Evolutionary conservation across 2,329 filamentous ascomycete species (phyloP).

Genomic region (Diaporthe humulicola): DNA sequence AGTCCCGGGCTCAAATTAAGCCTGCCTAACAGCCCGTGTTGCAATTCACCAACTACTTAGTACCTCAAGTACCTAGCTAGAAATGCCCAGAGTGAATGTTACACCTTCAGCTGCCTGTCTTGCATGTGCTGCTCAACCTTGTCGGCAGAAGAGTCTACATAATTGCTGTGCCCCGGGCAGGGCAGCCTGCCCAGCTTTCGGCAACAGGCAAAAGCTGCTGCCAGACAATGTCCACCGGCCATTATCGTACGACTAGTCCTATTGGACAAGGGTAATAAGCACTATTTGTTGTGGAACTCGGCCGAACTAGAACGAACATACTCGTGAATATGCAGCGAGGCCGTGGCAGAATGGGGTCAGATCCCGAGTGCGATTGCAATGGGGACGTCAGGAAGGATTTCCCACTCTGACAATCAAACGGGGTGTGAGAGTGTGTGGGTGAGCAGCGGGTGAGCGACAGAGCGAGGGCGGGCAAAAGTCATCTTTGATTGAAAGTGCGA

Average conservation of each 20-base stretch:
- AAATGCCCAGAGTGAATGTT: conserved; percentile 32
- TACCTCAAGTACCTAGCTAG: conserved; percentile 25
- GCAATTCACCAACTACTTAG: background rate
- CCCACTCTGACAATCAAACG: conserved; percentile 2
- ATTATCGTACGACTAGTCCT: background rate
- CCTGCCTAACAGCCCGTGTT: conserved; percentile 2
- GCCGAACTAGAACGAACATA: background rate
- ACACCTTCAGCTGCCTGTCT: conserved; percentile 33
- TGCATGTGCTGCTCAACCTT: conserved; percentile 31
- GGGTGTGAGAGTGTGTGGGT: background rate
- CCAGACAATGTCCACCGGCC: background rate
- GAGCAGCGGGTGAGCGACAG: background rate
- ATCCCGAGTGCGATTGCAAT: conserved; percentile 11
- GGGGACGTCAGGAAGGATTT: conserved; percentile 10
- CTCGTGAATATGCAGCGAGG: background rate
- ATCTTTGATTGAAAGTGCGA: conserved; percentile 28
- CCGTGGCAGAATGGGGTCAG: conserved; percentile 14
- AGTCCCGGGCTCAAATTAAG: conserved; percentile 27
- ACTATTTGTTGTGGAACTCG: conserved; percentile 29
- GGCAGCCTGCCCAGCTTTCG: conserved; percentile 3
- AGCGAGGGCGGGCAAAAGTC: conserved; percentile 24
- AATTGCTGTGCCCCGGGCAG: background rate
- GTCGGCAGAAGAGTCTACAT: conserved; percentile 20
- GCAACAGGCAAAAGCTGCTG: background rate
- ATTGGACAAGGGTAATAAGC: conserved; percentile 16